Conservation (phyloP, 106 monocot genomes). For the Xerophyta viscosa region DNA sequence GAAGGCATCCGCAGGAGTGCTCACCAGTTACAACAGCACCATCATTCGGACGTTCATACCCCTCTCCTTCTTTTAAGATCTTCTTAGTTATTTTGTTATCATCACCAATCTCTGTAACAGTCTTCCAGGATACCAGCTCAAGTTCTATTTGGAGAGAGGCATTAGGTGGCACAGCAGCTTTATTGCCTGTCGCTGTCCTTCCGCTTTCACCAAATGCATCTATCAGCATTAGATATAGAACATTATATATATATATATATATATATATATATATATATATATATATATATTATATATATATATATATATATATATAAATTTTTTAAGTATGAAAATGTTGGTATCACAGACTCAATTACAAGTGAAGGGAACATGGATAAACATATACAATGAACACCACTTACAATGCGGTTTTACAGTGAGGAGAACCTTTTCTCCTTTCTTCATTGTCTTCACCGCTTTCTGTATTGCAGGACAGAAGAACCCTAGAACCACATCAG, state of each 20-base stretch:
- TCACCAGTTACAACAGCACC: slow-evolving; percentile 68
- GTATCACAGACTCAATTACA: no score
- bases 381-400: neutral
- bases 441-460: slow-evolving; percentile 80
- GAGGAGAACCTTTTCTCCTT: slow-evolving; percentile 71
- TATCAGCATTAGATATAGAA: neutral
- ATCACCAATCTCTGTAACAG: slow-evolving; percentile 60
- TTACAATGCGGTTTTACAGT: slow-evolving; percentile 77
- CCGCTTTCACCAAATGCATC: slow-evolving; percentile 75
- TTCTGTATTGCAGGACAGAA: slow-evolving; percentile 63
- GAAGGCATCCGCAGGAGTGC: neutral
- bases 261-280: no score
- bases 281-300: no score
- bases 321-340: no score
- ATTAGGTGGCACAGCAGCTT: slow-evolving; percentile 63
- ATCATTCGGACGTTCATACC: slow-evolving; percentile 65
- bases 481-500: slow-evolving; percentile 41
- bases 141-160: slow-evolving; percentile 48
- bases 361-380: neutral
- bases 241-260: neutral
- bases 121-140: slow-evolving; percentile 72
- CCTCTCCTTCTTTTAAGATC: slow-evolving; percentile 68
- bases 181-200: slow-evolving; percentile 39
- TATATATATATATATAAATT: no score
- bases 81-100: slow-evolving; percentile 74